Evolutionary conservation across 2,329 filamentous ascomycete genomes (phyloP).

Genomic region (Aspergillus sp.): DNA sequence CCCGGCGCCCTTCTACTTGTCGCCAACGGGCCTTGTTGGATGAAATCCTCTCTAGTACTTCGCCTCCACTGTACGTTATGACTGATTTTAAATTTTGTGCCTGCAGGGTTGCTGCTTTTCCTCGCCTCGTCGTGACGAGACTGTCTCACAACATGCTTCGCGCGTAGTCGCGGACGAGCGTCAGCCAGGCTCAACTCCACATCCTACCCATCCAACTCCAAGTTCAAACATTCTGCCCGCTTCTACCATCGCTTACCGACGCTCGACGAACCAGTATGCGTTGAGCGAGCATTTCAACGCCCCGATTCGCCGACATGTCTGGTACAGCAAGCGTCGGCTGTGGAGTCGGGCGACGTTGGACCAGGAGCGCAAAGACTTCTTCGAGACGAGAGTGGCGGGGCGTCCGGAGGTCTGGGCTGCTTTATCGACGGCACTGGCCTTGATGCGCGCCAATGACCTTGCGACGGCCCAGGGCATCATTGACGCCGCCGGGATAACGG

Average conservation of each 20-base stretch:
- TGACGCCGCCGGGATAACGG: conserved; percentile 71
- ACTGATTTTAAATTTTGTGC: not conserved
- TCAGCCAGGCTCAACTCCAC: conserved; percentile 18
- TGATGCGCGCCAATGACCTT: conserved; percentile 63
- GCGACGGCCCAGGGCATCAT: conserved; percentile 77
- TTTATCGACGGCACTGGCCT: conserved; percentile 64
- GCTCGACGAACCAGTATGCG: conserved; percentile 20
- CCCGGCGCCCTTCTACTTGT: not conserved
- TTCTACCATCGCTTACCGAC: not conserved
- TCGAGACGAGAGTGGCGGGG: conserved; percentile 83
- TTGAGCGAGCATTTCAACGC: conserved; percentile 65
- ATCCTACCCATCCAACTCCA: conserved; percentile 11
- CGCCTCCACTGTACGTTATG: not conserved
- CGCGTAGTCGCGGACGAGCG: conserved; percentile 24
- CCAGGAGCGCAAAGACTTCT: conserved; percentile 77
- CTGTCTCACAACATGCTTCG: conserved; percentile 24
- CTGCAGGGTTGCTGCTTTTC: conserved; percentile 43
- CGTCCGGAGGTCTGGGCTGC: conserved; percentile 77
- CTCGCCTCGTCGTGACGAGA: conserved; percentile 32
- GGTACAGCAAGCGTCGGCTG: conserved; percentile 60
- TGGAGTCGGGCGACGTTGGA: conserved; percentile 72
- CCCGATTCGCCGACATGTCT: conserved; percentile 65
- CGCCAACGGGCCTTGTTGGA: not conserved
- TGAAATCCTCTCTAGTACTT: not conserved
- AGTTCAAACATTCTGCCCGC: conserved; percentile 13